Conservation (phyloP, 2,329 filamentous ascomycete genomes). For the Trichoderma sp. region DNA sequence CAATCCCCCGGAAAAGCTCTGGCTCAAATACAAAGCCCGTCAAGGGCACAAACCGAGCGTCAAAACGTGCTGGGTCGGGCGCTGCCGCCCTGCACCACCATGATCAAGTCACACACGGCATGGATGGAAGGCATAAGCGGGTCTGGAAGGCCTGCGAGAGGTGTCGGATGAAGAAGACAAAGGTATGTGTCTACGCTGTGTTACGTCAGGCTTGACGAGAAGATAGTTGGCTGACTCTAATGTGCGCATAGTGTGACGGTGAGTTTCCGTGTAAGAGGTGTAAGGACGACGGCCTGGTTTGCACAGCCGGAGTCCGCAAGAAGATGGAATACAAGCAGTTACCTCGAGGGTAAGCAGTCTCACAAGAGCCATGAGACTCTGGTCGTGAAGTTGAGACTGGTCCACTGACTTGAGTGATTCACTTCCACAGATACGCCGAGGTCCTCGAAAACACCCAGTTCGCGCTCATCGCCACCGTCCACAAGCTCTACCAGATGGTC, state of each 20-base stretch:
- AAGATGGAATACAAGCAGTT: conserved; percentile 71
- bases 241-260: conserved; percentile 58
- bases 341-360: conserved; percentile 57
- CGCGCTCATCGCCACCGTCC: conserved; percentile 64
- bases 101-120: conserved; percentile 43
- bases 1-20: conserved; percentile 43
- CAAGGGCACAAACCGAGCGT: conserved; percentile 54
- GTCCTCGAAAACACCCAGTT: conserved; percentile 67
- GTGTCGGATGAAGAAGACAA: conserved; percentile 71
- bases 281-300: conserved; percentile 66
- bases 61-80: conserved; percentile 52
- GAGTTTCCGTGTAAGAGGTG: conserved; percentile 68
- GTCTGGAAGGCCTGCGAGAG: conserved; percentile 69
- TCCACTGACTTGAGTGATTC: not conserved
- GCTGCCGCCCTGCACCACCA: conserved; percentile 44
- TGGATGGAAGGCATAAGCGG: conserved; percentile 63
- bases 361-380: not conserved
- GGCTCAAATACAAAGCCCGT: conserved; percentile 49
- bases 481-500: conserved; percentile 68
- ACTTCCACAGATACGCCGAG: conserved; percentile 60
- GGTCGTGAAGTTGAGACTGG: too few species aligned
- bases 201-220: not conserved
- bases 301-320: conserved; percentile 64
- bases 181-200: conserved; percentile 47
- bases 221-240: conserved; percentile 23